Percentiles rank a stretch among this genome's conserved stretches.
phyloP scores from a whole-genome alignment of 2,329 filamentous ascomycete genomes.

The Fusarium kyushuense region DNA sequence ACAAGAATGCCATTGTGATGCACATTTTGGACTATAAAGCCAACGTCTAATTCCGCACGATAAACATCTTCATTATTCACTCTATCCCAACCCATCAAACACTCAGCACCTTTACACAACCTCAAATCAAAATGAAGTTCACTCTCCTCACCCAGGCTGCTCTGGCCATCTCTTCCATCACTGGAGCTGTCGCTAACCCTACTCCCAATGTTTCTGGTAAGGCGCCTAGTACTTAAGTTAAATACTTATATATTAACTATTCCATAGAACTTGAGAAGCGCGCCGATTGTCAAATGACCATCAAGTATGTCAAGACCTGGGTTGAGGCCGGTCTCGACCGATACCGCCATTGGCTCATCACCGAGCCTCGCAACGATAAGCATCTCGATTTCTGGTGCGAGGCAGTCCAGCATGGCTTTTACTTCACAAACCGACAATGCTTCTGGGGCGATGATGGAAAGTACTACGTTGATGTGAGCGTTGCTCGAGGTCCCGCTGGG shows the following conservation, averaged over 20 bases:
- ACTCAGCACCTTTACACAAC: not conserved
- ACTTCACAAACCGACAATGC: too few species aligned
- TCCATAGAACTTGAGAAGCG: not conserved
- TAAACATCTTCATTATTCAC: not conserved
- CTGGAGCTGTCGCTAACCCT: not conserved
- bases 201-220: not conserved
- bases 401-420: not conserved
- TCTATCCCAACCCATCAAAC: not conserved
- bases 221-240: too few species aligned
- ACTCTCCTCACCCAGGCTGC: not conserved
- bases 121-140: slow-evolving; percentile 2
- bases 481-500: not conserved
- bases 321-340: not conserved
- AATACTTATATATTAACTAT: too few species aligned
- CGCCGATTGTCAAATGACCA: not conserved
- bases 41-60: fast-evolving
- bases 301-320: not conserved
- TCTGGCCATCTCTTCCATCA: slow-evolving; percentile 1
- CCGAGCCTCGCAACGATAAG: not conserved
- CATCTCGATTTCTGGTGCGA: slow-evolving; percentile 7
- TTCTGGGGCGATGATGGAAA: slow-evolving; percentile 1
- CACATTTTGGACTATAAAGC: too few species aligned
- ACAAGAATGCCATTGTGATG: too few species aligned
- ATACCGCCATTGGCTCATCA: slow-evolving; percentile 13
- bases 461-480: slow-evolving; percentile 11